Evolutionary conservation across 805 yeast genomes (phyloP), one percentile per base, ranked within the genome.

Genomic region (Yarrowia keelungensis): DNA sequence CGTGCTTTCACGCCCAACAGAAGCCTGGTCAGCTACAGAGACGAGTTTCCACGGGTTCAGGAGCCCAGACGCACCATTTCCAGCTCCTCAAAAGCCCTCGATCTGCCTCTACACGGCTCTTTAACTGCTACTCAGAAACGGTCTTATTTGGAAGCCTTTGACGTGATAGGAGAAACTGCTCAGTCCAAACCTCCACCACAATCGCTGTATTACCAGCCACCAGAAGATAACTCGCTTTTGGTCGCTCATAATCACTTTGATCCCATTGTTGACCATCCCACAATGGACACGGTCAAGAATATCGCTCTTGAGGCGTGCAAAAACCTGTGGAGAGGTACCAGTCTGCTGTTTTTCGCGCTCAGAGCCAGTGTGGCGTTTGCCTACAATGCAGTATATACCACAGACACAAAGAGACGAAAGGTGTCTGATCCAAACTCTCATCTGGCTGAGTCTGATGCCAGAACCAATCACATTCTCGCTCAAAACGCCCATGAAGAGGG

Each of bases 291-390:
- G 12, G 56, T 62, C 38, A 62, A 62, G 36, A n/a, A 8, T 47
- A 62, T 62, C 15, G 67, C 67, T 9, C 9, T 47, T 7, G 67
- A 62, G 56, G 67, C 67, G 41, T 62, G 56, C 38, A 36, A 22
- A n/a, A 62, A 62, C 39, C 46, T 62, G 32, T 62, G 67, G 54
- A 38, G 50, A 62, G 67, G 67, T 47, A 62, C 67, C 26, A 47
- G 47, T n/a, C 50, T 62, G 39, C 47, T 62, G 39, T 62, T 38
- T 16, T 62, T 49, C 26, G 67, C 67, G 15, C 45, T 62, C 1
- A 2, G 56, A n/a, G 56, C 54, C 11, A 47, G 56, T 11, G 56
- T 62, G 11, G 46, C 47, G 12, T 62, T 62, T 39, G 67, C 67
- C 5, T 62, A 62, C 47, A 39, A 38, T 8, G 67, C 56, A 14